Conservation (phyloP, 768 basidiomycete genomes). For the Udeniomyces megalosporus region DNA sequence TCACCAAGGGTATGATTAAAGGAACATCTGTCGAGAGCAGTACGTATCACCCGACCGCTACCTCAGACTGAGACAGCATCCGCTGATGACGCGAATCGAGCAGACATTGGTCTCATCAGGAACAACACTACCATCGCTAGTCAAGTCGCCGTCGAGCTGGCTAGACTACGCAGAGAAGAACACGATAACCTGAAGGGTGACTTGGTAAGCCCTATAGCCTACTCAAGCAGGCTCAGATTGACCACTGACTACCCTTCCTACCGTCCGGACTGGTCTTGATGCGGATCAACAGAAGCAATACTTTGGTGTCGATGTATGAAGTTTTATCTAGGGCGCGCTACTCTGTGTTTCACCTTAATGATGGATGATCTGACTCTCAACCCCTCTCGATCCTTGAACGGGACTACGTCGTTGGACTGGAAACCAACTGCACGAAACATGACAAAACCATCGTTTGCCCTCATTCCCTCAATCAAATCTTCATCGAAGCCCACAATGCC, state of each 20-base stretch:
- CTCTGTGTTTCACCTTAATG: too few species aligned
- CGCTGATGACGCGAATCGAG: too few species aligned
- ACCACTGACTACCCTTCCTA: too few species aligned
- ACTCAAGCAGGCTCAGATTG: too few species aligned
- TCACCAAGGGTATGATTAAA: constrained; percentile 43
- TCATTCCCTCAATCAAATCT: neutral
- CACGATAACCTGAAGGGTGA: neutral
- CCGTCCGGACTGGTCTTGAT: too few species aligned
- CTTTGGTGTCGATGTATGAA: too few species aligned
- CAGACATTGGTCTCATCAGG: constrained; percentile 72
- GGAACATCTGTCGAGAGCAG: constrained; percentile 50
- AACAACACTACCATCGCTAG: constrained; percentile 72
- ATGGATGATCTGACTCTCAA: neutral
- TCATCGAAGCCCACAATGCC: too few species aligned
- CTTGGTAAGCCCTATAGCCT: neutral
- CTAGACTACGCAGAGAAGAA: neutral
- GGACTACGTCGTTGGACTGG: too few species aligned
- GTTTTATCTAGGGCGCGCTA: too few species aligned
- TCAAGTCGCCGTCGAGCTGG: constrained; percentile 21
- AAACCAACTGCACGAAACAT: too few species aligned
- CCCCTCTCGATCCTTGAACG: neutral
- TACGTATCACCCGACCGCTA: constrained; percentile 30
- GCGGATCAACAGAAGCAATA: too few species aligned
- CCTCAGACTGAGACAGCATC: constrained; percentile 9
- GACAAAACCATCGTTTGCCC: too few species aligned